phyloP scores from a whole-genome alignment of 177 flowering plant species.

The Tripterygium wilfordii region DNA sequence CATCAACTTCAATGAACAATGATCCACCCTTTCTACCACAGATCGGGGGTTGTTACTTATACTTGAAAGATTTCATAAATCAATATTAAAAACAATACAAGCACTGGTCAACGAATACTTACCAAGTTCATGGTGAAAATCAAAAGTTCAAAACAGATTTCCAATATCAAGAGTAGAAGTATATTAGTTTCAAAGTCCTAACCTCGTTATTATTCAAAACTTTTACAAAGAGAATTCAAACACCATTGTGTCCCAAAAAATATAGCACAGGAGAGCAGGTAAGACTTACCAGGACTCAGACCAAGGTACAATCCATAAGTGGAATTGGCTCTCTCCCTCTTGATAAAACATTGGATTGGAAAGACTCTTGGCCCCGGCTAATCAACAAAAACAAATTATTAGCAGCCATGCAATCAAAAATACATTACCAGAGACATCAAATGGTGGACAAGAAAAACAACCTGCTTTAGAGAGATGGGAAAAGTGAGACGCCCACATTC shows the following conservation, averaged over 20 bases:
- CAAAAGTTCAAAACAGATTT: too few relatives aligned
- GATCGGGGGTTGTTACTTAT: too few relatives aligned
- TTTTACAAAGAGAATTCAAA: too few relatives aligned
- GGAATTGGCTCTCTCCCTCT: conserved; percentile 48
- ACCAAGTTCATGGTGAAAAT: too few relatives aligned
- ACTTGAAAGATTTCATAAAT: too few relatives aligned
- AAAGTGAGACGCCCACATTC: conserved; percentile 73
- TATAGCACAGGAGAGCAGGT: background rate
- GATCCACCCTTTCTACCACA: too few relatives aligned
- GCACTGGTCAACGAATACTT: too few relatives aligned
- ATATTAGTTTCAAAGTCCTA: too few relatives aligned
- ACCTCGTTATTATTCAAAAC: too few relatives aligned
- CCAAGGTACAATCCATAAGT: conserved; percentile 50
- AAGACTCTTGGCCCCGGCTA: conserved; percentile 61
- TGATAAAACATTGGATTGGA: conserved; percentile 59
- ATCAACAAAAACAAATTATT: background rate
- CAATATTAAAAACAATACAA: too few relatives aligned
- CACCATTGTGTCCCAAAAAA: background rate
- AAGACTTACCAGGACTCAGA: conserved; percentile 50
- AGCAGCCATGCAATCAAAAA: background rate
- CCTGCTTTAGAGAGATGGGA: conserved; percentile 92
- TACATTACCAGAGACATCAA: background rate
- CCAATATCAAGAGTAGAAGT: too few relatives aligned
- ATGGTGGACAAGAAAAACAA: background rate
- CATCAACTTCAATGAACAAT: too few relatives aligned